Conservation (phyloP, 495 filamentous ascomycete genomes). For the Aspergillus baeticus region DNA sequence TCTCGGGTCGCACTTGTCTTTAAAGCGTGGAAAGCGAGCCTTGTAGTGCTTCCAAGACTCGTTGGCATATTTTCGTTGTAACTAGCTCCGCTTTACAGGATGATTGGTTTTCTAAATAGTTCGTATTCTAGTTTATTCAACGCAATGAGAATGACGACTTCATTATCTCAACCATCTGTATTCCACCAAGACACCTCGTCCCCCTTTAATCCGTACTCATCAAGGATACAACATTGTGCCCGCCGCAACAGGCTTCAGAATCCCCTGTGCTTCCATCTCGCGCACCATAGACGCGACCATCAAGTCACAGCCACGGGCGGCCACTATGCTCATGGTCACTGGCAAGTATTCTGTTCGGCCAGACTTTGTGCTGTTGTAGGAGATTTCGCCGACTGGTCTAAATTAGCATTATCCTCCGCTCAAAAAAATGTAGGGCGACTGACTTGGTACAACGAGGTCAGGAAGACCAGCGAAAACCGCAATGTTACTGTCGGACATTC, state of each 20-base stretch:
- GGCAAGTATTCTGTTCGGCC: conserved; percentile 54
- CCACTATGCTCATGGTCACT: conserved; percentile 58
- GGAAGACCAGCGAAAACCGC: conserved; percentile 49
- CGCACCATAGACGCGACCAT: conserved; percentile 56
- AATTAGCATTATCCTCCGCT: not conserved
- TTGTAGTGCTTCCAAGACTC: too few relatives aligned
- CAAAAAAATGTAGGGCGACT: conserved; percentile 37
- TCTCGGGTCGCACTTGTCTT: too few relatives aligned
- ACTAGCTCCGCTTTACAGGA: too few relatives aligned
- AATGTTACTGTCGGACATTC: conserved; percentile 45
- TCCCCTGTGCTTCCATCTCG: conserved; percentile 48
- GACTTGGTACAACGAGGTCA: conserved; percentile 58
- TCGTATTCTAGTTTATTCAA: too few relatives aligned
- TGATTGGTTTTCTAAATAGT: too few relatives aligned
- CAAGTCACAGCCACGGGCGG: conserved; percentile 61
- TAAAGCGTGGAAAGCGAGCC: too few relatives aligned
- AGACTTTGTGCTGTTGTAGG: conserved; percentile 47
- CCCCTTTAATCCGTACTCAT: too few relatives aligned
- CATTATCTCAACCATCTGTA: too few relatives aligned
- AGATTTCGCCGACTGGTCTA: not conserved
- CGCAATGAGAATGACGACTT: too few relatives aligned
- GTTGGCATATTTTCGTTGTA: too few relatives aligned
- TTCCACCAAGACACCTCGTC: too few relatives aligned
- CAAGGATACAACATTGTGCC: too few relatives aligned
- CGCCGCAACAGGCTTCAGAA: conserved; percentile 44